A percentile compares a stretch with the other conserved stretches of the same genome.
phyloP scores from a whole-genome alignment of 495 filamentous ascomycete species.

The Penicillium cataractarum region DNA sequence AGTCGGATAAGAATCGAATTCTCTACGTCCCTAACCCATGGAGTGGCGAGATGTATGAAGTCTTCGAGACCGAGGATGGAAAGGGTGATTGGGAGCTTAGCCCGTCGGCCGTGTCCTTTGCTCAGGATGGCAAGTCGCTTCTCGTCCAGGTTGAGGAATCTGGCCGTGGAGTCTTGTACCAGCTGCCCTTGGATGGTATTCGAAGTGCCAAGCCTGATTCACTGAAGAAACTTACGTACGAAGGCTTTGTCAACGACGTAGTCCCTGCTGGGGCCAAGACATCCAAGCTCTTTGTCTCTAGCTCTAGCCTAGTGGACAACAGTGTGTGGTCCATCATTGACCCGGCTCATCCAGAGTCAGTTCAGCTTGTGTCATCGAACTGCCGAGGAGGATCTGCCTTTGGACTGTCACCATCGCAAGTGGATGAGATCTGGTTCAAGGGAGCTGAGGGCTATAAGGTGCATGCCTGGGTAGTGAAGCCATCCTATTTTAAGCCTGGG shows the following conservation, averaged over 20 bases:
- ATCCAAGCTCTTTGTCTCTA: constrained; percentile 63
- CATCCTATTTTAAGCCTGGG: constrained; percentile 70
- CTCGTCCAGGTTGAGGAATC: constrained; percentile 69
- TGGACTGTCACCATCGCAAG: constrained; percentile 62
- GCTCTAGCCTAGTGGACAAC: constrained; percentile 69
- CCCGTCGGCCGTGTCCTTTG: constrained; percentile 67
- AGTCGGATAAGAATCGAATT: constrained; percentile 83
- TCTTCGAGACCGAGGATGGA: constrained; percentile 64
- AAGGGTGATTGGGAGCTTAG: constrained; percentile 69
- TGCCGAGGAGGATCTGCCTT: constrained; percentile 70
- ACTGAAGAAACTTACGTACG: constrained; percentile 59
- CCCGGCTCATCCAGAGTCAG: constrained; percentile 45
- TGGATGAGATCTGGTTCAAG: constrained; percentile 73
- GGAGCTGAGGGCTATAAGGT: constrained; percentile 64
- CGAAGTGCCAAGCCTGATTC: constrained; percentile 52
- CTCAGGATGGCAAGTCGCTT: constrained; percentile 63
- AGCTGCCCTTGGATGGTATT: constrained; percentile 58
- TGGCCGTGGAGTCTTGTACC: constrained; percentile 66
- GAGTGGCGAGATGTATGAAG: constrained; percentile 60
- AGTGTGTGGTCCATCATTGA: constrained; percentile 65
- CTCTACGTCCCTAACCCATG: constrained; percentile 65
- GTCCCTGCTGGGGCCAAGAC: constrained; percentile 52
- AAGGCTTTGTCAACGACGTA: constrained; percentile 65
- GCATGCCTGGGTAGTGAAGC: constrained; percentile 83
- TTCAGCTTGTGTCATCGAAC: constrained; percentile 62